Evolutionary conservation across 1,284 basidiomycete genomes (phyloP), one percentile per base, ranked within the genome.

Genomic region (Cutaneotrichosporon cutaneum): DNA sequence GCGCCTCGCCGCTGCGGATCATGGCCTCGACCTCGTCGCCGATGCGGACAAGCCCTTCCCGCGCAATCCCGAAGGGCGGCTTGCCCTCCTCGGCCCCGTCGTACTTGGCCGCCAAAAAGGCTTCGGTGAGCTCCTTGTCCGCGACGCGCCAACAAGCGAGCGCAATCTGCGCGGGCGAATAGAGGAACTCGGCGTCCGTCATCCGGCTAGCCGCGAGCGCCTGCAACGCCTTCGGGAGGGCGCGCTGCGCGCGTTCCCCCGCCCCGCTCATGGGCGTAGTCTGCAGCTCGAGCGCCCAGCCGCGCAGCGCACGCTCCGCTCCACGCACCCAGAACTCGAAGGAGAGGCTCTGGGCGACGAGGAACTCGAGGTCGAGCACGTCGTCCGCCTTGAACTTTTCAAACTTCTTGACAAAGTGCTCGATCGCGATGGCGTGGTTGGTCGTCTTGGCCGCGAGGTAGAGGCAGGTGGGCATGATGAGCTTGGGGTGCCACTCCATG

Each of bases 401-500:
- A 58, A 96, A 90, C 64, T 86, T 85, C 0, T 85, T 82, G 0
- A 90, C 88, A 77, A 96, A 99, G 1, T 84, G 80, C 65, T 94
- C 89, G 59, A 98, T 83, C 2, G 92, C 87, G 56, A 98, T 89
- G 1, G 91, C 89, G 69, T 90, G 87, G 74, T 99, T 98, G 36
- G 93, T 95, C 14, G 96, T 96, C 82, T 99, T 99, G 21, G 93
- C 90, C 0, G 95, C 94, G 56, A 99, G 85, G 73, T 96, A 99
- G 39, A 99, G 82, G 33, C 93, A 88, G 2, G 95, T 98, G 56
- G 97, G 83, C 95, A 99, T 98, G 73, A 99, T 92, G 70, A 91
- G 90, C 80, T 96, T 96, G 0, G 95, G 96, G 80, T 99, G 96
- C 87, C 92, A 97, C 75, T 99, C 94, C 94, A 99, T 97, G 58